phyloP scores from a whole-genome alignment of 2,329 filamentous ascomycete species.

The Cercospora nicotianae region DNA sequence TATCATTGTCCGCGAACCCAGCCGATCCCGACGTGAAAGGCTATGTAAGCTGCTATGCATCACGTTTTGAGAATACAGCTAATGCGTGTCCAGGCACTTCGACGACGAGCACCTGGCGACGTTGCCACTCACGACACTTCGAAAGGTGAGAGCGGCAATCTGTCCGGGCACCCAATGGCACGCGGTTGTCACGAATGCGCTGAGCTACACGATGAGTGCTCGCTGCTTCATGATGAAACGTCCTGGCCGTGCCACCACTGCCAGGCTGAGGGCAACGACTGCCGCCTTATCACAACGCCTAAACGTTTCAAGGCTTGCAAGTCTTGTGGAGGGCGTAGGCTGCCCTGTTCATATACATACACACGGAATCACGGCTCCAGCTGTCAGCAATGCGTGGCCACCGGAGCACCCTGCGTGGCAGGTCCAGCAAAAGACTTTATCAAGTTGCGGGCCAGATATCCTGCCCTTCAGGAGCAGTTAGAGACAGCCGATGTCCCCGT shows the following conservation, averaged over 20 bases:
- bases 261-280: slow-evolving; percentile 36
- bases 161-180: slow-evolving; percentile 23
- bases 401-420: slow-evolving; percentile 39
- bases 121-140: neutral
- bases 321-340: slow-evolving; percentile 35
- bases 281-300: slow-evolving; percentile 40
- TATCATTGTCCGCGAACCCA: neutral
- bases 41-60: neutral
- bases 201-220: slow-evolving; percentile 31
- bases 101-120: neutral
- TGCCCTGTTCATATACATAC: slow-evolving; percentile 39
- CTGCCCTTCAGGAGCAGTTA: slow-evolving; percentile 23
- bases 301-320: slow-evolving; percentile 40
- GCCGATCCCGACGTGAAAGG: neutral
- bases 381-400: slow-evolving; percentile 38
- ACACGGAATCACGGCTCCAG: slow-evolving; percentile 33
- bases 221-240: slow-evolving; percentile 38
- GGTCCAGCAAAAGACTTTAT: slow-evolving; percentile 38
- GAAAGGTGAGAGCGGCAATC: slow-evolving; percentile 1
- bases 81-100: neutral
- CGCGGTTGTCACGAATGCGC: slow-evolving; percentile 23
- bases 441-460: slow-evolving; percentile 25
- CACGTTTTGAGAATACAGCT: neutral
- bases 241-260: slow-evolving; percentile 44
- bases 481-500: slow-evolving; percentile 6